Evolutionary conservation across 345 rosid species (phyloP), one percentile per base, ranked within the genome.

Genomic region (Schrenkiella parvula): DNA sequence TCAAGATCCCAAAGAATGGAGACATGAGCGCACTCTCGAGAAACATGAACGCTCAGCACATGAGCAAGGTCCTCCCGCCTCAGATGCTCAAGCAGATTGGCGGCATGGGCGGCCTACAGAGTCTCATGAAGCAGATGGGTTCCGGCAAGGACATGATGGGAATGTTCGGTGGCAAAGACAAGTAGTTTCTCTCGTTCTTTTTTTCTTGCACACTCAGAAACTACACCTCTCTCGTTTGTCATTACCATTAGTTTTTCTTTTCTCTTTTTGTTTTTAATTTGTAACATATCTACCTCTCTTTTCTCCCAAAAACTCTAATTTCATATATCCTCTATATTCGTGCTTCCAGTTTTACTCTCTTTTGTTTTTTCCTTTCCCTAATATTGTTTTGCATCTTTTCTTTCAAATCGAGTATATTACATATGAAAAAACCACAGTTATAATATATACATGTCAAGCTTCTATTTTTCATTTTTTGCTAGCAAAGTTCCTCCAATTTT

Each of bases 51-150:
- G 97, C 96, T 0, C 95, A 93, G 62, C 91, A 88, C 79, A 91
- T 90, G 96, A 90, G 95, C 87, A 86, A 82, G 74, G 90, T 86
- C 47, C 83, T 90, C 9, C 96, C 98, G 4, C 93, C 91, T n/a
- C 86, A 87, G 75, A 83, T 93, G 90, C 86, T 93, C 63, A 93
- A 87, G 80, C 97, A 90, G 82, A 81, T 93, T 4, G 98, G 98
- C 0, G 96, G 98, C 51, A 84, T 86, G 88, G 92, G 97, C n/a
- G 95, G 97, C 60, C 79, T 93, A 64, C 96, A 93, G 75, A 87
- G 69, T 83, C 78, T 89, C 83, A 93, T 93, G 97, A 89, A 88
- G 80, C 96, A 91, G 82, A 82, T 91, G 91, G 97, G 98, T 18
- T 85, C 90, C 4, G 48, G 81, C 50, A 91, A 91, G 64, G 96